These are phyloP conservation scores for Spergularia bocconei DNA, from an alignment of 148 eudicot species.

Conservation along the genomic window DNA sequence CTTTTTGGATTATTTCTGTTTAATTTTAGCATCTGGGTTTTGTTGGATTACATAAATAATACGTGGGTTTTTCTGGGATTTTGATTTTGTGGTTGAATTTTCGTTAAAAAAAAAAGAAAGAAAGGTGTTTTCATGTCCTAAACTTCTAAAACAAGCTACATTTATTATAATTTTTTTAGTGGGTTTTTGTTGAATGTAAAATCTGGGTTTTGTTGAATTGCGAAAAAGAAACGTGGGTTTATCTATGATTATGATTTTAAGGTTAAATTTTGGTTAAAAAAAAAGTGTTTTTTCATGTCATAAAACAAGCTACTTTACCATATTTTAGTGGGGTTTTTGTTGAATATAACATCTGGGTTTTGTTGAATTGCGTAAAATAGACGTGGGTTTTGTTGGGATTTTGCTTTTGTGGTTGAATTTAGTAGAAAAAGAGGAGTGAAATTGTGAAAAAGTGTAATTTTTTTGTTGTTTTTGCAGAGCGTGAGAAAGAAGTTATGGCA, in stretches of 20 bases:
- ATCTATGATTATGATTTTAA: too few species aligned
- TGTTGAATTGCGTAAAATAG: neutral
- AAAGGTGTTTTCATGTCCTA: neutral
- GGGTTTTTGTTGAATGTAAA: too few species aligned
- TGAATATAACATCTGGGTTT: constrained; percentile 29
- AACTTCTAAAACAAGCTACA: neutral
- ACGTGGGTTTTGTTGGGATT: constrained; percentile 9
- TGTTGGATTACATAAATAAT: neutral
- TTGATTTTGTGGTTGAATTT: neutral
- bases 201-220: too few species aligned
- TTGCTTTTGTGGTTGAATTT: neutral
- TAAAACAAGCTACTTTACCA: neutral
- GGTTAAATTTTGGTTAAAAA: too few species aligned
- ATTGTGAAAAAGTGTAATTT: neutral
- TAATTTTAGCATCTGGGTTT: constrained; percentile 29
- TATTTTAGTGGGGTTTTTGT: neutral
- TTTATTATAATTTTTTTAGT: too few species aligned
- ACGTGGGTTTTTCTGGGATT: constrained; percentile 13
- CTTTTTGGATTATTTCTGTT: constrained; percentile 4
- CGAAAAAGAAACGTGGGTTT: too few species aligned
- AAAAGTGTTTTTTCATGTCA: too few species aligned
- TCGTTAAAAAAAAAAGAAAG: neutral
- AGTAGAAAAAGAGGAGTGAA: neutral
- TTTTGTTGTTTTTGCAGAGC: neutral
- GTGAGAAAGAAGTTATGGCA: constrained; percentile 33